Base-by-base conservation (phyloP, 176 grass and related monocot species). In the Rhynchospora breviuscula region DNA sequence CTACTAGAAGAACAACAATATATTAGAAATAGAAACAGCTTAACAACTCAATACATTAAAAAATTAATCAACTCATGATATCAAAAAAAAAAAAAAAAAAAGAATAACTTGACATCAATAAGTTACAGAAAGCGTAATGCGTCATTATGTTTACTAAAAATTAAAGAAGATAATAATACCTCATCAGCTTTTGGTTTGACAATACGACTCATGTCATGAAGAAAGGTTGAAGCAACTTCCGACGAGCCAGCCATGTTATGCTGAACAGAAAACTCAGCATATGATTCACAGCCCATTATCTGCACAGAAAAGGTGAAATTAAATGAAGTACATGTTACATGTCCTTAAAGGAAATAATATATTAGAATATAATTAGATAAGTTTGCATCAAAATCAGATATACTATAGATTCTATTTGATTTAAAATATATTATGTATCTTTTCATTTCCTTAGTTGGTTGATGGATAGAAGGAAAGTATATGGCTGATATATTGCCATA, bases 251-350 rank as follows among this genome's bases (percentile, higher is more conserved):
- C 95, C 89, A 98, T 87, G 86, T 98, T 98, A 86, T 92, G 90
- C 58, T 74, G 88, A 85, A 98, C 90, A 91, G 95, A 92, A 62
- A 98, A 94, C 26, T 98, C 89, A 61, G 92, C 83, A 93, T 94
- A 98, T 25, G 95, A 98, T 69, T 91, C 93, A 85, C 82, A 94
- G 43, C 89, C 90, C 92, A 98, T 98, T 87, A 88, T 90, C 95
- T 98, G 84, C 23, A 76, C 22, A 14, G 1, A 78, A 72, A 65
- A 58, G 4, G 0, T 40, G 35, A 73, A 48, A 43, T 45, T 10
- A 85, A 65, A 52, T 29, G 29, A 76, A 76, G 25, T n/a, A n/a
- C n/a, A n/a, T n/a, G n/a, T n/a, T n/a, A n/a, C n/a, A n/a, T n/a
- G n/a, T n/a, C n/a, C n/a, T n/a, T n/a, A n/a, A n/a, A n/a, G n/a